Evolutionary conservation across 2,329 filamentous ascomycete species (phyloP), one percentile per base, ranked within the genome.

Genomic region (Ophiostoma ulmi): DNA sequence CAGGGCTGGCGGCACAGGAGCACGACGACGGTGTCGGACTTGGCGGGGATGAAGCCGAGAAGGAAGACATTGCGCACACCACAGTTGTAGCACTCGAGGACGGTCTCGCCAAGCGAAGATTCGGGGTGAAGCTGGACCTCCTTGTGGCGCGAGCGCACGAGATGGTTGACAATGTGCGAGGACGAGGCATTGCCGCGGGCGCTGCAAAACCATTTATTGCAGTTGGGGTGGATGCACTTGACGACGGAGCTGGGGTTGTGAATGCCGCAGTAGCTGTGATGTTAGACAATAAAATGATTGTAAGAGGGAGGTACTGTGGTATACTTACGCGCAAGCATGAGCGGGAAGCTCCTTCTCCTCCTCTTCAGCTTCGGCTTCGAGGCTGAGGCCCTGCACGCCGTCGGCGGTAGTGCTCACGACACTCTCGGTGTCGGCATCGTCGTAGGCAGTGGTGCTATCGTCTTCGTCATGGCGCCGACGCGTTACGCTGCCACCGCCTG

Each of bases 31-130:
- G 95, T 97, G 77, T 99, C 96, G 13, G 95, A 98, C 79, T 99
- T 99, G 71, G 95, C 95, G 11, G 95, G 96, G 75, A 99, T 99
- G 79, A 99, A 99, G 7, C 95, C 95, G 38, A 99, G 89, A 48
- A 98, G 85, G 76, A 99, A 99, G 67, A 97, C 94, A 79, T 99
- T 99, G 83, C 97, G 98, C n/a, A 93, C 97, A 66, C 94, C 95
- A 80, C 95, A 99, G 81, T 97, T 98, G 83, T 99, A 99, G 82
- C 95, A 99, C 83, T 99, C 95, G 73, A 99, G 87, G 52, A 96
- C 92, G 0, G 95, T 99, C 78, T 99, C 96, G 74, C 95, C 95
- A 13, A 99, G 88, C 8, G 93, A 90, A 22, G 95, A 98, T 75
- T 90, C 89, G 8, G 95, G 94, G 79, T 99, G 95, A 70, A 99